phyloP scores from a whole-genome alignment of 2,329 filamentous ascomycete genomes.

The Penicillium fuscoglaucum region DNA sequence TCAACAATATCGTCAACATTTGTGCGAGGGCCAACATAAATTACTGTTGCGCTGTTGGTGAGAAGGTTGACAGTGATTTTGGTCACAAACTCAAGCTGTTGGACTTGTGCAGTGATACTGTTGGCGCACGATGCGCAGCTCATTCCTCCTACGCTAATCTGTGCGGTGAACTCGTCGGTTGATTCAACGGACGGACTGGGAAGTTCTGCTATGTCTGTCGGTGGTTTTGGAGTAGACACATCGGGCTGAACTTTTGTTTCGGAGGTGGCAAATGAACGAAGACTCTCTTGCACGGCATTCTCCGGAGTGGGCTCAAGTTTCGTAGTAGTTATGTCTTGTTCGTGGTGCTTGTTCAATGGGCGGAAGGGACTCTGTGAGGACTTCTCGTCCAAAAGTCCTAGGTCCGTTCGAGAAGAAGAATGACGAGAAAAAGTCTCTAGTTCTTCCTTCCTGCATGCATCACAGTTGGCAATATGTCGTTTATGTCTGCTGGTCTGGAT shows the following conservation, averaged over 20 bases:
- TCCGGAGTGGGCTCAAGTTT: not conserved
- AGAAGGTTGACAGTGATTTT: constrained; percentile 64
- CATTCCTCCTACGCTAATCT: constrained; percentile 66
- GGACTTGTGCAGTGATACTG: constrained; percentile 60
- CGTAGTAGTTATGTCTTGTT: not conserved
- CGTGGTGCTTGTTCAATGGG: not conserved
- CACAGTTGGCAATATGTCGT: constrained; percentile 53
- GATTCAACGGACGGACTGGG: constrained; percentile 5
- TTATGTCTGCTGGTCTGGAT: constrained; percentile 24
- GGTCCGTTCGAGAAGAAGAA: constrained; percentile 16
- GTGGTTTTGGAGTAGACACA: not conserved
- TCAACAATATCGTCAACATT: constrained; percentile 51
- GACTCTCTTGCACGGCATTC: not conserved
- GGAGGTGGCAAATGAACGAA: constrained; percentile 1
- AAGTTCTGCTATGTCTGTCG: not conserved
- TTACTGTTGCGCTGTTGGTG: constrained; percentile 64
- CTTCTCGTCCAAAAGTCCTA: constrained; percentile 17
- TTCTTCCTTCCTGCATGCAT: constrained; percentile 49
- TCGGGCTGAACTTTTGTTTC: constrained; percentile 4
- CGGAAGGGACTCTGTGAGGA: not conserved
- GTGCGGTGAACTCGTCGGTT: constrained; percentile 28
- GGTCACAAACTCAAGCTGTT: constrained; percentile 59
- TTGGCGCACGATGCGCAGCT: constrained; percentile 70
- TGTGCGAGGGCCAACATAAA: constrained; percentile 53
- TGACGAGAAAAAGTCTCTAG: constrained; percentile 23